Evolutionary conservation across 371 early-diverging fungal genomes (phyloP).

Genomic region (Mucor velutinosus): DNA sequence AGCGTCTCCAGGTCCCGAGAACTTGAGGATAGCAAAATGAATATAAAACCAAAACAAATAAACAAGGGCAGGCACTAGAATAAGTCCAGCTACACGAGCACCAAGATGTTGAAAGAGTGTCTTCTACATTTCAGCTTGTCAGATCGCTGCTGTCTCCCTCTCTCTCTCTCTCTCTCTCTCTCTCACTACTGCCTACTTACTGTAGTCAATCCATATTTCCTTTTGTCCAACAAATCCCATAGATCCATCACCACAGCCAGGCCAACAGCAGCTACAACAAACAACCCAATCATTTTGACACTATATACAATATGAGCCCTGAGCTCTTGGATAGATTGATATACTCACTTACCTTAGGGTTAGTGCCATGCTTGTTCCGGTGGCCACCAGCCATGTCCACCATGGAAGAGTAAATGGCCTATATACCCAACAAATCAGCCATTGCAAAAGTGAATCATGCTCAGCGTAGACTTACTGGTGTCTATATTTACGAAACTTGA

Average conservation of each 20-base stretch:
- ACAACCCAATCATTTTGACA: constrained; percentile 90
- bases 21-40: constrained; percentile 79
- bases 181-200: constrained; percentile 30
- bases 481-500: constrained; percentile 71
- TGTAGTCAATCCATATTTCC: constrained; percentile 52
- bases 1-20: constrained; percentile 88
- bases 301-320: constrained; percentile 54
- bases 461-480: constrained; percentile 16
- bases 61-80: constrained; percentile 78
- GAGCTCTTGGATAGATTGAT: background rate
- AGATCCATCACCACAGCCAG: constrained; percentile 85
- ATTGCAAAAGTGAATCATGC: constrained; percentile 46
- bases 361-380: constrained; percentile 69
- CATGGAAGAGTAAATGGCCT: constrained; percentile 66
- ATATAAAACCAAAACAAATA: constrained; percentile 86
- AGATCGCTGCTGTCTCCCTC: background rate
- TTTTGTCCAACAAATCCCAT: constrained; percentile 81
- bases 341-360: constrained; percentile 11
- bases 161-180: background rate
- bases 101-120: constrained; percentile 52
- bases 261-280: constrained; percentile 86
- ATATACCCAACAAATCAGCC: constrained; percentile 39
- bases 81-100: constrained; percentile 75
- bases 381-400: constrained; percentile 73
- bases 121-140: constrained; percentile 58